These are phyloP conservation scores for Eleusine indica DNA, from an alignment of 176 grass and related monocot genomes.

Conservation along the genomic window DNA sequence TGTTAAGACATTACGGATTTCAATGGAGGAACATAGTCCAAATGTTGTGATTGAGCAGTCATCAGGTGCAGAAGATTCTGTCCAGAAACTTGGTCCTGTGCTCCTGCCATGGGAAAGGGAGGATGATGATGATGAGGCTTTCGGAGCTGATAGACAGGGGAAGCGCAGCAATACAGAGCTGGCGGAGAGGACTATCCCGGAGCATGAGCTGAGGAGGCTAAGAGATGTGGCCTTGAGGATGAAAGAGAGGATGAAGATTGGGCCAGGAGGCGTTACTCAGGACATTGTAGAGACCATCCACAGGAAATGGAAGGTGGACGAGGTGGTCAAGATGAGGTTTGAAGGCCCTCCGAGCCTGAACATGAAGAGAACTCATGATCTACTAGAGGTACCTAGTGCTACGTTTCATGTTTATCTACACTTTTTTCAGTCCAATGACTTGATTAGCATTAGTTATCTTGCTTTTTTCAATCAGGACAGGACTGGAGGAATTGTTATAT, in stretches of 20 bases:
- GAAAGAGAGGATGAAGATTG: slow-evolving; percentile 92
- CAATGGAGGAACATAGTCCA: slow-evolving; percentile 36
- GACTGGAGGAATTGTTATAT: slow-evolving; percentile 92
- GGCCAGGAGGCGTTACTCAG: slow-evolving; percentile 83
- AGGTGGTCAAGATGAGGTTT: slow-evolving; percentile 92
- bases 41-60: slow-evolving; percentile 23
- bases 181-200: slow-evolving; percentile 79
- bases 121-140: slow-evolving; percentile 25
- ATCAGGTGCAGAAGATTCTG: slow-evolving; percentile 30
- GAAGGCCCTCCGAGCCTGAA: slow-evolving; percentile 82
- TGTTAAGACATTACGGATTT: slow-evolving; percentile 53
- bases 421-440: not conserved
- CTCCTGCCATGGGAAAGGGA: slow-evolving; percentile 79
- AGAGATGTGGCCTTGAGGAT: slow-evolving; percentile 78
- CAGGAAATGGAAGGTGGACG: slow-evolving; percentile 69
- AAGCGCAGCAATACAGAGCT: slow-evolving; percentile 63
- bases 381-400: slow-evolving; percentile 71
- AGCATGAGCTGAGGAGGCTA: slow-evolving; percentile 73
- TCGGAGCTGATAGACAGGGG: not conserved
- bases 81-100: slow-evolving; percentile 49
- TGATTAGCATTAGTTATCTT: slow-evolving; percentile 21
- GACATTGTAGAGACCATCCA: slow-evolving; percentile 73
- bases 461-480: slow-evolving; percentile 56
- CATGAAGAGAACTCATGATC: slow-evolving; percentile 88
- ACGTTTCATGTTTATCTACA: not conserved